Conservation (phyloP, 1,139 yeast genomes). For the Blastobotrys malaysiensis region DNA sequence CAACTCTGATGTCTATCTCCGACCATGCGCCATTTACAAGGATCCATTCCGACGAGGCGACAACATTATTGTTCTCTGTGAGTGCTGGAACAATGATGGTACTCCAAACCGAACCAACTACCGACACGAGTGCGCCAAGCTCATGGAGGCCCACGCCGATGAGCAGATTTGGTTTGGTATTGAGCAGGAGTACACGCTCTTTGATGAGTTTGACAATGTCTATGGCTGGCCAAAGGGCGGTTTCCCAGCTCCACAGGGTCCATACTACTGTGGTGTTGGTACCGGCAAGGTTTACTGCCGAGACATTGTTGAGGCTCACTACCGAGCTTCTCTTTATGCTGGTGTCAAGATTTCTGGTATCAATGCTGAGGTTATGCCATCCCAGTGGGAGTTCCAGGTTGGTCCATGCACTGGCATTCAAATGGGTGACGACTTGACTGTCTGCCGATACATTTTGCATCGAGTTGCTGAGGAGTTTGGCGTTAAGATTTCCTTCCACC, state of each 20-base stretch:
- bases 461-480: conserved; percentile 99
- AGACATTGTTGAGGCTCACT: conserved; percentile 98
- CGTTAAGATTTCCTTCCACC: conserved; percentile 97
- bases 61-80: conserved; percentile 89
- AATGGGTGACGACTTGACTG: conserved; percentile 98
- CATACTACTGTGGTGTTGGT: conserved; percentile 99
- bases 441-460: conserved; percentile 86
- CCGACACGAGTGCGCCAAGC: conserved; percentile 95
- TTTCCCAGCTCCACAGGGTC: conserved; percentile 99
- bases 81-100: conserved; percentile 98
- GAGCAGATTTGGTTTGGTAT: conserved; percentile 95
- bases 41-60: conserved; percentile 99
- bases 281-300: conserved; percentile 97
- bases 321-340: conserved; percentile 93
- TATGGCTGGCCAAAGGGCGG: conserved; percentile 99
- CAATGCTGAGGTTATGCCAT: conserved; percentile 99
- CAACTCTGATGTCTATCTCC: conserved; percentile 89
- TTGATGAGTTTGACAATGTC: conserved; percentile 83
- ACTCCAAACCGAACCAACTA: conserved; percentile 98
- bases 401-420: conserved; percentile 94
- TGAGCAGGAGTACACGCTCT: conserved; percentile 97
- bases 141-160: conserved; percentile 85
- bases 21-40: conserved; percentile 90
- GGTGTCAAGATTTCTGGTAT: conserved; percentile 91
- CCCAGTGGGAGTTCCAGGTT: conserved; percentile 99